Base-by-base conservation (phyloP, 75 land plant genomes). In the Gnetum montanum region DNA sequence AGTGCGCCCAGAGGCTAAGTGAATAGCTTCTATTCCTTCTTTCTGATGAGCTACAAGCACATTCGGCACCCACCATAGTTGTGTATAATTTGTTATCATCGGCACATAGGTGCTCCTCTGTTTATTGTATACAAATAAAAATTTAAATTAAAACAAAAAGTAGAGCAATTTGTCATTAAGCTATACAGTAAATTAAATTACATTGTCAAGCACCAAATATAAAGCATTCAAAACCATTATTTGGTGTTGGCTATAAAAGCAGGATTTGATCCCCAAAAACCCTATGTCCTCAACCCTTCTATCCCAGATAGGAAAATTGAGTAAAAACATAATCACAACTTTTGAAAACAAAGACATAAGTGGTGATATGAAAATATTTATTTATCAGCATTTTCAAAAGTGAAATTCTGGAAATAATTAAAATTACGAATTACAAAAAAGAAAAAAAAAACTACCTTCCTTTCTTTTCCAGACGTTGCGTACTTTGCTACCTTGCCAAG, bases 1-100 rank as follows among this genome's bases (percentile, higher is more conserved):
- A 40, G 85, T 83, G 24, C 99, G 88, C 19, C 97, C 99, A 58
- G 85, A 55, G 24, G 96, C 92, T 58, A 95, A 57, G 74, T 95
- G 99, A 38, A 90, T 65, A 57, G 83, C 99, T 57, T 95, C 99
- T 51, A 95, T 90, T 34, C 99, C 96, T 64, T 95, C 99, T 58
- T 83, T 95, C 41, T 78, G 80, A 76, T 95, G 99, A 47, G 83
- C 92, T 19, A 95, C 97, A 52, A 95, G 62, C 29, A 95, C 99
- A 68, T 95, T 95, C 30, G 99, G 99, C 13, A 95, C 58, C 99
- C 99, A 90, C 96, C 91, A 90, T 25, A 82, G 71, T 43, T 78
- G 71, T 8, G 99, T 90, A 46, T 90, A 62, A 64, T 95, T 95
- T 54, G 99, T 90, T 58, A 95, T 86, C 29, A 81, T 78, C 1